These are phyloP conservation scores for Spiraea crenata DNA, from an alignment of 331 rosid species.

Conservation along the genomic window DNA sequence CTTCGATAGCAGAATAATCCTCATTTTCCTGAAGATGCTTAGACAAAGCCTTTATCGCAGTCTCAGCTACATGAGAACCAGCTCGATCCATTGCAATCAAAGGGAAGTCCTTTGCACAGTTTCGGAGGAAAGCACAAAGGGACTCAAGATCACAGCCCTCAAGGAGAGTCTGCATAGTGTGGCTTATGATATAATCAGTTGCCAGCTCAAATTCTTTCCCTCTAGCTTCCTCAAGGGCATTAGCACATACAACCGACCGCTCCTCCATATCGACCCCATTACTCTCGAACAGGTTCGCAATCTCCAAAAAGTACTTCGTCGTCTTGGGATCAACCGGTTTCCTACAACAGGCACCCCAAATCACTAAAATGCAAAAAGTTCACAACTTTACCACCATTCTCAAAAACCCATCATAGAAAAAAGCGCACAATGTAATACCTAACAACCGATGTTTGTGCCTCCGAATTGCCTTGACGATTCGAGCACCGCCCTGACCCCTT, in stretches of 20 bases:
- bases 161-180: conserved; percentile 70
- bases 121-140: conserved; percentile 63
- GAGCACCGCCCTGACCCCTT: conserved; percentile 24
- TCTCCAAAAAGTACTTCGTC: conserved; percentile 63
- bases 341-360: conserved; percentile 40
- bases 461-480: conserved; percentile 17
- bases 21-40: conserved; percentile 58
- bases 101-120: conserved; percentile 58
- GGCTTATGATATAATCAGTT: conserved; percentile 85
- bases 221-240: conserved; percentile 75
- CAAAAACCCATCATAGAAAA: neutral
- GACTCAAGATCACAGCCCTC: conserved; percentile 55
- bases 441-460: conserved; percentile 35
- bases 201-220: conserved; percentile 87
- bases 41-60: conserved; percentile 61
- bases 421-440: conserved; percentile 36
- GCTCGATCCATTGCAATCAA: conserved; percentile 78
- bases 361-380: conserved; percentile 11
- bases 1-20: conserved; percentile 44
- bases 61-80: conserved; percentile 89
- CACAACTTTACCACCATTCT: neutral
- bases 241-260: conserved; percentile 65
- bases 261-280: conserved; percentile 64
- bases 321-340: conserved; percentile 85
- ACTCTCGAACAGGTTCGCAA: conserved; percentile 66